Evolutionary conservation across 345 rosid species (phyloP).

Genomic region (Gossypium herbaceum): DNA sequence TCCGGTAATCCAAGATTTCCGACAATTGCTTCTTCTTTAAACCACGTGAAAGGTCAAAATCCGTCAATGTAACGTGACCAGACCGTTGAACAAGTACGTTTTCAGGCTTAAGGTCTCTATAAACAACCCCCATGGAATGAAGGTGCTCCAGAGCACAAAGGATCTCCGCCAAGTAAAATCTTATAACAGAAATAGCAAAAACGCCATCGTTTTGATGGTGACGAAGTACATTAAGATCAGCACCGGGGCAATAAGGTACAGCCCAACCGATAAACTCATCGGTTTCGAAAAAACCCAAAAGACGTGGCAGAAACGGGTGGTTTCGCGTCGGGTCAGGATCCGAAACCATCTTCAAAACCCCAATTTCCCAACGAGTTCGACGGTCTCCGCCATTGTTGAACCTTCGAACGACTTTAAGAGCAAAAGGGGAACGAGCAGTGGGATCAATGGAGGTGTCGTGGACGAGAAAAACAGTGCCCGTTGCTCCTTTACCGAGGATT

Average conservation of each 20-base stretch:
- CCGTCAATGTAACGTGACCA: conserved; percentile 91
- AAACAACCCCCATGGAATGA: conserved; percentile 67
- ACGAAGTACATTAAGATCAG: conserved; percentile 83
- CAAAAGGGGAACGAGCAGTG: conserved; percentile 48
- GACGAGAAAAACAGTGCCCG: conserved; percentile 85
- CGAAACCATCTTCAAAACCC: conserved; percentile 52
- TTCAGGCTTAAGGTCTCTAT: conserved; percentile 88
- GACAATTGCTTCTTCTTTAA: conserved; percentile 28
- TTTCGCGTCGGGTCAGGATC: conserved; percentile 10
- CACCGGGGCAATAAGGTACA: conserved; percentile 86
- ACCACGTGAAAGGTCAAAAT: conserved; percentile 86
- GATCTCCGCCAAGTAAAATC: conserved; percentile 83
- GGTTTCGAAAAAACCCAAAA: conserved; percentile 57
- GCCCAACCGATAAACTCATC: conserved; percentile 78
- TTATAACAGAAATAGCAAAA: conserved; percentile 62
- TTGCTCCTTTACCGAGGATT: conserved; percentile 84
- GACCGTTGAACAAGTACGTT: conserved; percentile 70
- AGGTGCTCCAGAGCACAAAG: conserved; percentile 79
- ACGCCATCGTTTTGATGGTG: conserved; percentile 72
- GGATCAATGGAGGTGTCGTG: conserved; percentile 43
- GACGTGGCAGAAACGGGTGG: conserved; percentile 78
- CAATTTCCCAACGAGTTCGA: conserved; percentile 85
- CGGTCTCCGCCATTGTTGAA: conserved; percentile 52
- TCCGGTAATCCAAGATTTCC: conserved; percentile 16
- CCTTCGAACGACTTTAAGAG: conserved; percentile 65